Evolutionary conservation across 1,284 basidiomycete genomes (phyloP), one percentile per base, ranked within the genome.

Genomic region (Veloboletus limbatus): DNA sequence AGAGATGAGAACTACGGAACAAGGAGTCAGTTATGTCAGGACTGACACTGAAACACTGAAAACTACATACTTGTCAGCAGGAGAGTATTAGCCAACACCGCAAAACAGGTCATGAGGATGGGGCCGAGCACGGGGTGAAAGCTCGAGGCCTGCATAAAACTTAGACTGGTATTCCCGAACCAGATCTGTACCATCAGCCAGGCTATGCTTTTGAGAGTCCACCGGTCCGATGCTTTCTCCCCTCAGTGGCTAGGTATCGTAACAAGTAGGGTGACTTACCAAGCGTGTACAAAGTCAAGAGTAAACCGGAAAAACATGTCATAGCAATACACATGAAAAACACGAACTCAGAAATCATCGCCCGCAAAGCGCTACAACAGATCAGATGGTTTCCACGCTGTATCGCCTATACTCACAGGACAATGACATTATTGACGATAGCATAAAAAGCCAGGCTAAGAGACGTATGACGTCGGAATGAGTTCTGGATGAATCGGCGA

Each of bases 111-210:
- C 79, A 96, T 90, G 41, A 96, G 72, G 43, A 93, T 81, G 0
- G 92, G 92, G 1, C 92, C 92, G 51, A 89, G 85, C 6, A 90
- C 51, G 2, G 87, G 88, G 62, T 95, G 91, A 66, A 94, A 94
- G 47, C 81, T 86, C 43, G 76, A 72, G 10, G 85, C 87, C 62
- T 63, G 79, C 18, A 57, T 72, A 58, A 88, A 89, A 52, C 82
- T 85, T 17, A 90, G 70, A 57, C 76, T 86, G 2, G 82, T 86
- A 58, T 86, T 88, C 2, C 87, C 91, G 53, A 89, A 88, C 87
- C 88, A 91, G 34, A 92, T 90, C 52, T 89, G 81, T 1, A 85
- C 75, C 80, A 88, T 84, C 11, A 88, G 63, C 87, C 87, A 93
- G 1, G 84, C 79, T 46, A 93, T 92, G 32, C 77, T 70, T 54